A percentile compares a stretch with the other conserved stretches of the same genome.
phyloP scores from a whole-genome alignment of 495 filamentous ascomycete species.

The Penicillium mononematosum region DNA sequence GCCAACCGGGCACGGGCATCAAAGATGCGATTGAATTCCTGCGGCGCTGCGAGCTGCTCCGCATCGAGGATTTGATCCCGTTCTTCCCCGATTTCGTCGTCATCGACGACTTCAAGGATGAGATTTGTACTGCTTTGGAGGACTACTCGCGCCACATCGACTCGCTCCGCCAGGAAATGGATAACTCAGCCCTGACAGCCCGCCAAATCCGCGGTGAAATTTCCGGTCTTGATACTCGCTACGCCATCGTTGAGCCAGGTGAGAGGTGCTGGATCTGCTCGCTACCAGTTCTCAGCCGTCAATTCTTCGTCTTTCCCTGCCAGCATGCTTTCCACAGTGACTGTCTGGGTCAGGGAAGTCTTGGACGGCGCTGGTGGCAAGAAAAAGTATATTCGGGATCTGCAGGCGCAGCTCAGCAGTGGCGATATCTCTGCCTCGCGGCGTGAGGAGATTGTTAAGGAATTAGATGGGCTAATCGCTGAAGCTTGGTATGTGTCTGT shows the following conservation, averaged over 20 bases:
- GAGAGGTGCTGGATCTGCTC: constrained; percentile 89
- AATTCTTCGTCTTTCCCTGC: constrained; percentile 98
- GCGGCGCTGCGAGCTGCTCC: constrained; percentile 82
- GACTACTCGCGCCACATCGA: constrained; percentile 90
- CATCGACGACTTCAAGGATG: constrained; percentile 98
- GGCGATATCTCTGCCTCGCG: constrained; percentile 61
- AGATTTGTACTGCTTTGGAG: constrained; percentile 91
- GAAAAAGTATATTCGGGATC: constrained; percentile 76
- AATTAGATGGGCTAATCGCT: constrained; percentile 85
- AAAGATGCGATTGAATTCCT: constrained; percentile 95
- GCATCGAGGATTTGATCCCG: constrained; percentile 94
- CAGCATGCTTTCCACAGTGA: constrained; percentile 97
- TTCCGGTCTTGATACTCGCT: constrained; percentile 75
- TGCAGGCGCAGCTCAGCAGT: constrained; percentile 75
- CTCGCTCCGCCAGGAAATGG: constrained; percentile 89
- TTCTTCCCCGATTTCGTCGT: constrained; percentile 99
- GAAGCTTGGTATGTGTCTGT: constrained; percentile 64
- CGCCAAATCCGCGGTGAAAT: constrained; percentile 87
- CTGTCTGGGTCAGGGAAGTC: constrained; percentile 80
- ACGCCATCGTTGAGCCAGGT: constrained; percentile 94
- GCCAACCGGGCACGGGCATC: constrained; percentile 73
- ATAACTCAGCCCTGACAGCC: constrained; percentile 82
- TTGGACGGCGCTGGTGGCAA: constrained; percentile 71
- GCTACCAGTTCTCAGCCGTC: constrained; percentile 77
- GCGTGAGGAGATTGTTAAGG: constrained; percentile 80